Conservation (phyloP, 2,329 filamentous ascomycete genomes). For the Paracorniculantispora psalliotae region DNA sequence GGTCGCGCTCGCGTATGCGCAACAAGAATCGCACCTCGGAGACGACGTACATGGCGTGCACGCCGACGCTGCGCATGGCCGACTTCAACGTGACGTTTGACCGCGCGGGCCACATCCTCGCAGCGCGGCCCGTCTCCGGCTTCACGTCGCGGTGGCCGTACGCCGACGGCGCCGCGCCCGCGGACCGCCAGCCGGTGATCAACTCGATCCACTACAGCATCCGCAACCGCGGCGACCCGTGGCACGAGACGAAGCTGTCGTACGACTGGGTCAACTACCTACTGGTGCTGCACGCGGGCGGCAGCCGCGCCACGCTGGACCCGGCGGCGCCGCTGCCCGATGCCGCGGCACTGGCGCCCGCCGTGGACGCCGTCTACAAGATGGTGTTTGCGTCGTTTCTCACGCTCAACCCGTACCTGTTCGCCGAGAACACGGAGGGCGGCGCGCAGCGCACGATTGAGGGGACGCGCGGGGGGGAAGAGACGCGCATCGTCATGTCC, state of each 20-base stretch:
- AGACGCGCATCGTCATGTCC: conserved; percentile 46
- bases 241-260: conserved; percentile 20
- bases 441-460: neutral
- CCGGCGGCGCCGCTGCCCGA: conserved; percentile 20
- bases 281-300: conserved; percentile 22
- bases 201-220: neutral
- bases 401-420: conserved; percentile 35
- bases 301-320: conserved; percentile 30
- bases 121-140: neutral
- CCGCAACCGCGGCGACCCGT: neutral
- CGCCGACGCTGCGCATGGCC: too few species aligned
- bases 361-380: conserved; percentile 23
- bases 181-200: neutral
- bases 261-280: conserved; percentile 45
- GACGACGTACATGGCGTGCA: neutral
- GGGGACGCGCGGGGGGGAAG: conserved; percentile 18
- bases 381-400: conserved; percentile 28
- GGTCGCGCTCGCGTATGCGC: conserved; percentile 14
- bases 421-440: conserved; percentile 22
- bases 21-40: neutral
- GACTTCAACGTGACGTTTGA: neutral
- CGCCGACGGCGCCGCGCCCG: neutral
- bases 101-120: neutral
- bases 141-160: neutral
- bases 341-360: conserved; percentile 12